A percentile compares a stretch with the other conserved stretches of the same genome.
Evolutionary conservation across 371 early-diverging fungal genomes (phyloP).

Genomic region (Mortierella sp.): DNA sequence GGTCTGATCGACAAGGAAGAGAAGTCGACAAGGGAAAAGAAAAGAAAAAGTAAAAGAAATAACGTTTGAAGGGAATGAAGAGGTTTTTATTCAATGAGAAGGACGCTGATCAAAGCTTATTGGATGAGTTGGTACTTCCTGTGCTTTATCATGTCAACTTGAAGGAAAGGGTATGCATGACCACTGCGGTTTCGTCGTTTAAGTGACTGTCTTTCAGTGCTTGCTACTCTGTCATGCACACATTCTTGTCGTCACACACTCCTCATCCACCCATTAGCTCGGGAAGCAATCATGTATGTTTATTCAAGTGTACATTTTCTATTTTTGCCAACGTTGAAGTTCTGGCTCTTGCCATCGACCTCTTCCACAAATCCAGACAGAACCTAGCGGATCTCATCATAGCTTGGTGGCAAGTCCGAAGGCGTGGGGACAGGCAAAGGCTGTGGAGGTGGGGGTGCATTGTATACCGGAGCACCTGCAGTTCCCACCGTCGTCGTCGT

Average conservation of each 20-base stretch:
- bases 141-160: no score
- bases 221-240: no score
- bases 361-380: neutral
- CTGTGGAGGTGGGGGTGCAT: constrained; percentile 8
- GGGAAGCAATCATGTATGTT: no score
- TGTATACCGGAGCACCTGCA: neutral
- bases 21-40: no score
- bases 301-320: neutral
- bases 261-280: no score
- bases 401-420: constrained; percentile 35
- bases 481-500: neutral
- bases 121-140: neutral
- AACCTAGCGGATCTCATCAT: constrained; percentile 20
- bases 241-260: no score
- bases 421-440: constrained; percentile 18
- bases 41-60: no score
- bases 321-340: neutral
- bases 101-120: neutral
- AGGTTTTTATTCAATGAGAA: neutral
- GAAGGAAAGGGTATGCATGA: neutral
- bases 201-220: no score
- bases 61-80: no score
- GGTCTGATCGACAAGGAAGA: no score
- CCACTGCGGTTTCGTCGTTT: no score
- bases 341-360: neutral